Percentiles rank a stretch among this genome's conserved stretches.
phyloP scores from a whole-genome alignment of 371 early-diverging fungal genomes.

The Blakeslea trispora region DNA sequence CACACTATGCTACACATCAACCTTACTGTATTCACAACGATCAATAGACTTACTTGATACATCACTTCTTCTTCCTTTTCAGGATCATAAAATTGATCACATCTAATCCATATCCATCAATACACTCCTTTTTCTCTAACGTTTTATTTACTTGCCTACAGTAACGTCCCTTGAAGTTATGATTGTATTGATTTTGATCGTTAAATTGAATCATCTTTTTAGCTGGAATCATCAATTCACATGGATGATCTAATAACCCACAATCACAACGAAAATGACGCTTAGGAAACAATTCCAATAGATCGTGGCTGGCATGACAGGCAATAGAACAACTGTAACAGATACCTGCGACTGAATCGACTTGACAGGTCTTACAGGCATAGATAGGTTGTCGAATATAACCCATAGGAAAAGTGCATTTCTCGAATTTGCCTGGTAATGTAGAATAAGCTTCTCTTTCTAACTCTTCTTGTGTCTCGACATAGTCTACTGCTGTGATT shows the following conservation, averaged over 20 bases:
- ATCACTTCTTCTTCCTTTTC: conserved; percentile 72
- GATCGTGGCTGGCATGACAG: conserved; percentile 80
- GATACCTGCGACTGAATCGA: conserved; percentile 57
- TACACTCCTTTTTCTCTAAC: neutral
- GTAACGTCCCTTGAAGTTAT: conserved; percentile 79
- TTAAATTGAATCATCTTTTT: conserved; percentile 51
- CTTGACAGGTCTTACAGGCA: conserved; percentile 78
- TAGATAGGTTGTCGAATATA: conserved; percentile 83
- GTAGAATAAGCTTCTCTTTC: conserved; percentile 59
- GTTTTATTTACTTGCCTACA: conserved; percentile 82
- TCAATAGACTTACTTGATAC: conserved; percentile 55
- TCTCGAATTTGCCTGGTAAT: conserved; percentile 74
- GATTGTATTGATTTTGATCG: conserved; percentile 71
- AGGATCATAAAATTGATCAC: conserved; percentile 73
- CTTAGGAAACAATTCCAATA: conserved; percentile 84
- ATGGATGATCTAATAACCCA: conserved; percentile 53
- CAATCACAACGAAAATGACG: conserved; percentile 88
- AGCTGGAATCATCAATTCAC: conserved; percentile 32
- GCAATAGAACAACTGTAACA: conserved; percentile 83
- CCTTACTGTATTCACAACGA: neutral
- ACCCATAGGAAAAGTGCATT: conserved; percentile 77
- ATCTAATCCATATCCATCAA: conserved; percentile 41
- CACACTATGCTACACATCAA: conserved; percentile 57
- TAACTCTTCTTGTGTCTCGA: conserved; percentile 53
- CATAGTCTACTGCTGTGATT: conserved; percentile 60